Percentiles rank a stretch among this genome's conserved stretches.
Evolutionary conservation across 163 green algal species (phyloP).

Genomic region (Picocystis sp.): DNA sequence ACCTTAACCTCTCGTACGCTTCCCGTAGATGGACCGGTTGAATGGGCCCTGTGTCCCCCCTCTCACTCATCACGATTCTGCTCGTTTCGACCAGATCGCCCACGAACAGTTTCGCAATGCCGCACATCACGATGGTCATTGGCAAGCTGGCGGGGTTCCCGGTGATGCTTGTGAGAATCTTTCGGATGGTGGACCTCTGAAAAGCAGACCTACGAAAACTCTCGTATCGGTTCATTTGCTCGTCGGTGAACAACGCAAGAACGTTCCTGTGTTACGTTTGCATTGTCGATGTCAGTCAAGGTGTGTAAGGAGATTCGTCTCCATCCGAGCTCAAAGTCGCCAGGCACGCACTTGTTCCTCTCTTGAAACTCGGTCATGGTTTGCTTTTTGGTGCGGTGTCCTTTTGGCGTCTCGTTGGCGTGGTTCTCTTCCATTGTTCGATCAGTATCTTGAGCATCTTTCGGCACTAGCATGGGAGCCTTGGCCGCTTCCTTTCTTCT

Average conservation of each 20-base stretch:
- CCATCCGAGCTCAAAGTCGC: no score
- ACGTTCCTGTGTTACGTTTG: slow-evolving; percentile 6
- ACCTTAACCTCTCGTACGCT: slow-evolving; percentile 8
- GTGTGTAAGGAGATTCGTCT: no score
- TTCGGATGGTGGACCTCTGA: slow-evolving; percentile 12
- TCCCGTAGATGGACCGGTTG: slow-evolving; percentile 17
- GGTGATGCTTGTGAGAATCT: not conserved
- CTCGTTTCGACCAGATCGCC: slow-evolving; percentile 29
- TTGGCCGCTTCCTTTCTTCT: no score
- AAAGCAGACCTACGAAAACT: slow-evolving; percentile 15
- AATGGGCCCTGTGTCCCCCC: slow-evolving; percentile 14
- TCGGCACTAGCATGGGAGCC: no score
- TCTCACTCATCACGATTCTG: slow-evolving; percentile 20
- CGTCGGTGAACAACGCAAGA: slow-evolving; percentile 17
- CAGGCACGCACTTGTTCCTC: no score
- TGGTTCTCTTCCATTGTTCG: no score
- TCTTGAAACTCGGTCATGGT: no score
- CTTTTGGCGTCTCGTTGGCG: no score
- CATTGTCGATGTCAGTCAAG: no score
- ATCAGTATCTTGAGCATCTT: no score
- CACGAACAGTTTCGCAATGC: slow-evolving; percentile 35
- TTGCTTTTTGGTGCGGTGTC: no score
- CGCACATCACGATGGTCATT: slow-evolving; percentile 24
- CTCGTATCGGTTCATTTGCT: slow-evolving; percentile 23
- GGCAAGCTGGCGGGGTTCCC: slow-evolving; percentile 6